A percentile compares a stretch with the other conserved stretches of the same genome.
phyloP scores from a whole-genome alignment of 305 asterid genomes.

The Rubia peregrina region DNA sequence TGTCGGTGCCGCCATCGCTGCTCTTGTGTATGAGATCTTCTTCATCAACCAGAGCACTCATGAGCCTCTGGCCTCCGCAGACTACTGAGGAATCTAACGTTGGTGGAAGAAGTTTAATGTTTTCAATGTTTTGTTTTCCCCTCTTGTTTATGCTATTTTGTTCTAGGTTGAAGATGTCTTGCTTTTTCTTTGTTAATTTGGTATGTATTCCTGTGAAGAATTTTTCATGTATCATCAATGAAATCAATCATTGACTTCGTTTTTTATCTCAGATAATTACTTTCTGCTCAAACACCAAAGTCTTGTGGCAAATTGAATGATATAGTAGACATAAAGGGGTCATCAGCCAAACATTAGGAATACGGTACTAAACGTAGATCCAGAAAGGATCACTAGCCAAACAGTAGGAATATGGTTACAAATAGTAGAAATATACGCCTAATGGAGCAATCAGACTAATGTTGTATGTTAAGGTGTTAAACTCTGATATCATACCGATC shows the following conservation, averaged over 20 bases:
- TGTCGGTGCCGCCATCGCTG: slow-evolving; percentile 34
- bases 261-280: neutral
- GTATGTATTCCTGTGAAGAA: slow-evolving; percentile 8
- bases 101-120: neutral
- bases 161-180: slow-evolving; percentile 7
- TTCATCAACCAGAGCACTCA: slow-evolving; percentile 26
- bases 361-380: too few species aligned
- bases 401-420: too few species aligned
- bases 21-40: slow-evolving; percentile 30
- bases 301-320: too few species aligned
- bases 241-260: slow-evolving; percentile 17
- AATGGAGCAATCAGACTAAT: too few species aligned
- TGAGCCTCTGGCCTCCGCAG: slow-evolving; percentile 19
- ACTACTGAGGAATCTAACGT: slow-evolving; percentile 9
- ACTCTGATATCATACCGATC: too few species aligned
- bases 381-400: too few species aligned
- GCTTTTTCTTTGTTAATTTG: neutral
- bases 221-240: slow-evolving; percentile 12
- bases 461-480: too few species aligned
- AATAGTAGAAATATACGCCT: too few species aligned
- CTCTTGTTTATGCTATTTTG: neutral
- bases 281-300: neutral
- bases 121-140: neutral
- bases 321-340: too few species aligned
- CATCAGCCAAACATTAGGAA: too few species aligned